These are phyloP conservation scores for Tetracladium maxilliforme DNA, from an alignment of 2,329 filamentous ascomycete genomes.

Conservation along the genomic window DNA sequence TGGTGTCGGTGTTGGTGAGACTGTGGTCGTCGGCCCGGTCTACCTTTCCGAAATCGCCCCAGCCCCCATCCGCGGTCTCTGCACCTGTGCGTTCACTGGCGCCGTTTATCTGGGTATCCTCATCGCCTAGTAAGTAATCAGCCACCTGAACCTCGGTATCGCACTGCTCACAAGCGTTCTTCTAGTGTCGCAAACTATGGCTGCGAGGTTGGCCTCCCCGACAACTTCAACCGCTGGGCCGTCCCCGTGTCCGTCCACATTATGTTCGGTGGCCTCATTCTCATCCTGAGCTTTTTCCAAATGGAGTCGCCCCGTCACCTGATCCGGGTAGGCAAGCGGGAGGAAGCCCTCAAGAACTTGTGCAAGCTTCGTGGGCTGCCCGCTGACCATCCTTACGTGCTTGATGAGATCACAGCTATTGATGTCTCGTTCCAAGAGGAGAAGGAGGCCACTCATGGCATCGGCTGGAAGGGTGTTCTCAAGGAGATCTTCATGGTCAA, in stretches of 20 bases:
- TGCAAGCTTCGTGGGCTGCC: slow-evolving; percentile 27
- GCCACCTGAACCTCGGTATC: too few species aligned
- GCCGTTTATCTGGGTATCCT: slow-evolving; percentile 10
- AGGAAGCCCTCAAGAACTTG: slow-evolving; percentile 23
- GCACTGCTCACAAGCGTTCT: too few species aligned
- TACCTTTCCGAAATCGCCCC: slow-evolving; percentile 9
- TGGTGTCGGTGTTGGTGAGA: slow-evolving; percentile 23
- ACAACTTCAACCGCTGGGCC: too few species aligned
- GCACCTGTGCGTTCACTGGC: slow-evolving; percentile 10
- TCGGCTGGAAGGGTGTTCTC: slow-evolving; percentile 47
- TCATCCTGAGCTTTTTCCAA: slow-evolving; percentile 27
- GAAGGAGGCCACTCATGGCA: slow-evolving; percentile 53
- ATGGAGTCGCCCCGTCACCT: slow-evolving; percentile 25
- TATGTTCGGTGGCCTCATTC: slow-evolving; percentile 40
- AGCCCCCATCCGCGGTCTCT: slow-evolving; percentile 9
- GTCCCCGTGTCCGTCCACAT: slow-evolving; percentile 63
- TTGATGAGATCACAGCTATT: slow-evolving; percentile 48
- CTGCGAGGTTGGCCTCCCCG: too few species aligned
- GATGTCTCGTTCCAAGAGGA: slow-evolving; percentile 53
- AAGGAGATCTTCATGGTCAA: slow-evolving; percentile 54
- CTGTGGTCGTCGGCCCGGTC: slow-evolving; percentile 1
- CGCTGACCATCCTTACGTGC: slow-evolving; percentile 25
- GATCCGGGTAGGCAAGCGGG: slow-evolving; percentile 22
- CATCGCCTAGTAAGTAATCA: slow-evolving; percentile 11
- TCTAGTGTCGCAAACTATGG: too few species aligned